Conservation (phyloP, 1,284 basidiomycete species). For the Boletus smithii region DNA sequence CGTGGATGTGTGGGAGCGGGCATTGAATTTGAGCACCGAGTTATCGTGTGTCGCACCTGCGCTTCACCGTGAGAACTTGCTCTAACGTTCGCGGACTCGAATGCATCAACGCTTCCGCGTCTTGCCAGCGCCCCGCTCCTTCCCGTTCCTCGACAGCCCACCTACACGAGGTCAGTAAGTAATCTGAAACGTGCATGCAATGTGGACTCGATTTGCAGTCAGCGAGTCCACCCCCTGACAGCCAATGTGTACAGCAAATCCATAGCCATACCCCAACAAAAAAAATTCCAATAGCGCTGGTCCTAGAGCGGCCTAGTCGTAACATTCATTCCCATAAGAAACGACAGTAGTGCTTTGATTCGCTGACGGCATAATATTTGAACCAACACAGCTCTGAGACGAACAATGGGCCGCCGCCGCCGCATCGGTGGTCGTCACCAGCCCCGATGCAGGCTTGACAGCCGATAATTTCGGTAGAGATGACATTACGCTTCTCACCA, state of each 20-base stretch:
- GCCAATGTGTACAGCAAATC: too few relatives aligned
- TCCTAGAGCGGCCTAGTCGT: conserved; percentile 17
- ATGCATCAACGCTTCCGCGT: conserved; percentile 33
- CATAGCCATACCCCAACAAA: not conserved
- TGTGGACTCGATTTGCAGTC: too few relatives aligned
- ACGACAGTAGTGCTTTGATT: conserved; percentile 15
- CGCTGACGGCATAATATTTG: conserved; percentile 27
- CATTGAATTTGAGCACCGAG: conserved; percentile 40
- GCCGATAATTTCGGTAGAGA: too few relatives aligned
- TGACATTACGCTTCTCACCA: too few relatives aligned
- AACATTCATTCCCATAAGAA: conserved; percentile 23
- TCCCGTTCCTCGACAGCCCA: conserved; percentile 12
- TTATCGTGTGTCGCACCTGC: conserved; percentile 40
- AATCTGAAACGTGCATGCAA: conserved; percentile 2
- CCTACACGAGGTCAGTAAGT: conserved; percentile 22
- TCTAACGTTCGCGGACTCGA: conserved; percentile 35
- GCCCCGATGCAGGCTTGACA: too few relatives aligned
- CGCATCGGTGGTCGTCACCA: too few relatives aligned
- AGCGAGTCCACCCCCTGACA: too few relatives aligned
- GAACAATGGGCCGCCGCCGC: conserved; percentile 1
- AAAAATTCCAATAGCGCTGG: conserved; percentile 1
- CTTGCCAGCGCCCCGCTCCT: conserved; percentile 29
- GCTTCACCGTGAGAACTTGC: conserved; percentile 33
- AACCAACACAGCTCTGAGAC: too few relatives aligned
- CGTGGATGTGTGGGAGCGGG: conserved; percentile 39